A percentile compares a stretch with the other conserved stretches of the same genome.
These are phyloP conservation scores for Dissophora ornata DNA, from an alignment of 192 early-diverging fungal species.

Conservation along the genomic window DNA sequence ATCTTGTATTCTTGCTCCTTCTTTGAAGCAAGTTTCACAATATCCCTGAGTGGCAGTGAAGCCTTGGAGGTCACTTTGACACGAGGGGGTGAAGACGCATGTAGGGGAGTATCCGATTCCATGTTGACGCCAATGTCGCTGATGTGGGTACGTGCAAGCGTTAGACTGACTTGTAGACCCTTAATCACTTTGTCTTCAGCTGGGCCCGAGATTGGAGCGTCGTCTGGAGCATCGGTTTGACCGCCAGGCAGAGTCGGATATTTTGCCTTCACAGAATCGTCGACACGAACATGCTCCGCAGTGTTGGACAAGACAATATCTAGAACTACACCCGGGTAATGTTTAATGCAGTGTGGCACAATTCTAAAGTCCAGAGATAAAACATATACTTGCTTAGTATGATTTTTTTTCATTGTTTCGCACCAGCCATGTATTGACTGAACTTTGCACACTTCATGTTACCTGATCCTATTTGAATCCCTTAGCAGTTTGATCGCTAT, in stretches of 20 bases:
- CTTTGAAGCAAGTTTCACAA: constrained; percentile 5
- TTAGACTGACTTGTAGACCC: too few species aligned
- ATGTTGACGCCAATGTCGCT: too few species aligned
- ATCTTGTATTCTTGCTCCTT: constrained; percentile 2
- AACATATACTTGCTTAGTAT: background rate
- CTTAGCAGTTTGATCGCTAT: background rate
- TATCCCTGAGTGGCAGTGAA: background rate
- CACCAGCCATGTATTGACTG: too few species aligned
- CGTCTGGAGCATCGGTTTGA: background rate
- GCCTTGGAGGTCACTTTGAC: too few species aligned
- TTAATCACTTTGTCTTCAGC: too few species aligned
- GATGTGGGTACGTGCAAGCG: too few species aligned
- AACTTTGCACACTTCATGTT: too few species aligned
- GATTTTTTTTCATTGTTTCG: background rate
- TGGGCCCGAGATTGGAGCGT: too few species aligned
- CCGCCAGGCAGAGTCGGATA: background rate
- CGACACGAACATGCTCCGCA: background rate
- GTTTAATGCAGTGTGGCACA: constrained; percentile 10
- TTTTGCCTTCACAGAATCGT: background rate
- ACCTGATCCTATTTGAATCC: background rate
- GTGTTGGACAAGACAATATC: constrained; percentile 13
- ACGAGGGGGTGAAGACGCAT: too few species aligned
- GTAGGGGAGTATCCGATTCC: too few species aligned
- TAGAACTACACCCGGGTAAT: constrained; percentile 15
- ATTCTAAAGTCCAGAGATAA: background rate